A percentile compares a stretch with the other conserved stretches of the same genome.
Conservation (phyloP, 1,284 basidiomycete genomes). For the Coriolopsis trogii region DNA sequence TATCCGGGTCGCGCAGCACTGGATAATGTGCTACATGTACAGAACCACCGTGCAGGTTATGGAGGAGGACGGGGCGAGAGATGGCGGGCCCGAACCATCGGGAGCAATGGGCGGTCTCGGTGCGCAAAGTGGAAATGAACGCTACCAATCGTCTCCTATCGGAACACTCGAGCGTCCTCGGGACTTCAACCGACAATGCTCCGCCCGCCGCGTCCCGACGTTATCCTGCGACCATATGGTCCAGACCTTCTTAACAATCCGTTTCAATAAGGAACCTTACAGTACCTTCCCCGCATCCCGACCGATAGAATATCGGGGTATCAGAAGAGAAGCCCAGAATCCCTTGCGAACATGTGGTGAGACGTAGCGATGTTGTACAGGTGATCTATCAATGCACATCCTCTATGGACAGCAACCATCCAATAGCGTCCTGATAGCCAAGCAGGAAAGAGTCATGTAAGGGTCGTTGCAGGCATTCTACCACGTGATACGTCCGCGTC, state of each 20-base stretch:
- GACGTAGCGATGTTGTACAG: slow-evolving; percentile 3
- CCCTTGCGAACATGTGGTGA: slow-evolving; percentile 2
- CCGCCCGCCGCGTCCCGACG: slow-evolving; percentile 6
- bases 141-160: not conserved
- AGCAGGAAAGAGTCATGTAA: not conserved
- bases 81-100: not conserved
- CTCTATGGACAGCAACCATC: not conserved
- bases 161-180: not conserved
- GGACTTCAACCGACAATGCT: not conserved
- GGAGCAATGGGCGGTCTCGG: slow-evolving; percentile 4
- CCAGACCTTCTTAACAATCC: not conserved
- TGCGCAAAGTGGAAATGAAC: not conserved
- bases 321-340: not conserved
- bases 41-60: too few species aligned
- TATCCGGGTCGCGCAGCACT: too few species aligned
- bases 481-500: not conserved
- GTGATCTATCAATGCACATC: not conserved
- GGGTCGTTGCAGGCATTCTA: slow-evolving; percentile 2
- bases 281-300: too few species aligned
- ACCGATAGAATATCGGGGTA: not conserved
- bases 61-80: not conserved
- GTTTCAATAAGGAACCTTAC: too few species aligned
- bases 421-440: not conserved
- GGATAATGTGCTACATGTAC: too few species aligned
- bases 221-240: not conserved